phyloP scores from a whole-genome alignment of 257 asterid genomes.

The Ehretia macrophylla region DNA sequence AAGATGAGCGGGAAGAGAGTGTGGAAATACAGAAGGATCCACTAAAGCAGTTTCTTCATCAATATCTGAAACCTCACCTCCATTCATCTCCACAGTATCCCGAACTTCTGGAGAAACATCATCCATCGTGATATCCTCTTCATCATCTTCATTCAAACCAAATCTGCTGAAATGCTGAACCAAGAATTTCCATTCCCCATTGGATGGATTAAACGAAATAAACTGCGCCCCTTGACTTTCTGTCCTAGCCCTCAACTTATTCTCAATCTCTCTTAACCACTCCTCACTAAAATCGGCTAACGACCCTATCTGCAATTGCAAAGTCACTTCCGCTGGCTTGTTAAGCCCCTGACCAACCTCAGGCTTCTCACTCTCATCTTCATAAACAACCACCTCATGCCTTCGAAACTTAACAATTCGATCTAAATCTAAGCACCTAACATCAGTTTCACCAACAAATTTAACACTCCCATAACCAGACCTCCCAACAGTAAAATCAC shows the following conservation, averaged over 20 bases:
- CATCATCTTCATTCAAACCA: slow-evolving; percentile 86
- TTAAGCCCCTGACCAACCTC: slow-evolving; percentile 73
- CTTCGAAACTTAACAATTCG: slow-evolving; percentile 52
- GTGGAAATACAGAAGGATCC: slow-evolving; percentile 58
- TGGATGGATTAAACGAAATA: slow-evolving; percentile 56
- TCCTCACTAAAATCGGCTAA: slow-evolving; percentile 16
- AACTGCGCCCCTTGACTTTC: slow-evolving; percentile 85
- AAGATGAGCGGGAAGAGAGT: slow-evolving; percentile 96
- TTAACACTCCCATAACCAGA: slow-evolving; percentile 62
- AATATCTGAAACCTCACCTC: slow-evolving; percentile 50
- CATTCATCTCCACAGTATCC: slow-evolving; percentile 41
- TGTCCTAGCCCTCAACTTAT: slow-evolving; percentile 49
- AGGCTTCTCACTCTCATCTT: slow-evolving; percentile 73
- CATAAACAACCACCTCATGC: slow-evolving; percentile 68
- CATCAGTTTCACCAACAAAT: slow-evolving; percentile 76
- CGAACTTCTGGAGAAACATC: slow-evolving; percentile 53
- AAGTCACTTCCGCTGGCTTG: slow-evolving; percentile 86
- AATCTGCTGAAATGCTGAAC: slow-evolving; percentile 96
- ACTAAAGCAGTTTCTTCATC: slow-evolving; percentile 46
- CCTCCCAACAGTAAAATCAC: slow-evolving; percentile 75
- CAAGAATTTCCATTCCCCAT: slow-evolving; percentile 73
- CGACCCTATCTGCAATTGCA: slow-evolving; percentile 35
- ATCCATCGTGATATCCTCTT: slow-evolving; percentile 75
- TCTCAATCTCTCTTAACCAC: slow-evolving; percentile 26
- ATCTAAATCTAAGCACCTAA: slow-evolving; percentile 78